Evolutionary conservation across 257 asterid genomes (phyloP), one percentile per base, ranked within the genome.

Genomic region (Ilex asprella): DNA sequence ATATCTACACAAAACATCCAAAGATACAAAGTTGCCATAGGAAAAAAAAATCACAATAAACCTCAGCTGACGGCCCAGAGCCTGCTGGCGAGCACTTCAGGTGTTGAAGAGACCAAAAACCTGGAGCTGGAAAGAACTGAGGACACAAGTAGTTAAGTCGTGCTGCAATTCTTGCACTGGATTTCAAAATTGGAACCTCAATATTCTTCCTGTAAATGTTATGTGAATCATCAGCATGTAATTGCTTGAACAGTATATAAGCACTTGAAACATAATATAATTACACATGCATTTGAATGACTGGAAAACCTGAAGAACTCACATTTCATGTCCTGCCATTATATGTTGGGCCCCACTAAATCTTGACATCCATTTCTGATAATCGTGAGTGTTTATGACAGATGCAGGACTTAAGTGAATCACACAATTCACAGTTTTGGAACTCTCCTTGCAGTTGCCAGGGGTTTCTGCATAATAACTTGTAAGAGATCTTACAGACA

Each of bases 121-220:
- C 99, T 64, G 97, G 86, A 32, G 95, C 89, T 0, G 99, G 99
- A 60, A 93, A 93, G 81, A 87, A 76, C 67, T 85, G 94, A 64
- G 97, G 97, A 59, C 95, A 87, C 57, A 93, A 46, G 70, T 89
- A 84, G 82, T 89, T 89, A 63, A 93, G 92, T 21, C 88, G 84
- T 52, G 97, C 84, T 63, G 94, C 84, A 39, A 85, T 83, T 75
- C 90, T 76, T 57, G 97, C 95, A 72, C 99, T 87, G 46, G 96
- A 68, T 82, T 87, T 77, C 55, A 93, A 74, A 64, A 93, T 87
- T 31, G 99, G 99, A 67, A 89, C 75, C 76, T 89, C 88, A n/a
- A 86, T 74, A 73, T 93, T 87, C 77, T 77, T 84, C 94, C 97
- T 93, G 84, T 51, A 66, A 16, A 65, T 65, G 58, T 16, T 15